phyloP scores from a whole-genome alignment of 2,329 filamentous ascomycete species.

The Fusarium nisikadoi region DNA sequence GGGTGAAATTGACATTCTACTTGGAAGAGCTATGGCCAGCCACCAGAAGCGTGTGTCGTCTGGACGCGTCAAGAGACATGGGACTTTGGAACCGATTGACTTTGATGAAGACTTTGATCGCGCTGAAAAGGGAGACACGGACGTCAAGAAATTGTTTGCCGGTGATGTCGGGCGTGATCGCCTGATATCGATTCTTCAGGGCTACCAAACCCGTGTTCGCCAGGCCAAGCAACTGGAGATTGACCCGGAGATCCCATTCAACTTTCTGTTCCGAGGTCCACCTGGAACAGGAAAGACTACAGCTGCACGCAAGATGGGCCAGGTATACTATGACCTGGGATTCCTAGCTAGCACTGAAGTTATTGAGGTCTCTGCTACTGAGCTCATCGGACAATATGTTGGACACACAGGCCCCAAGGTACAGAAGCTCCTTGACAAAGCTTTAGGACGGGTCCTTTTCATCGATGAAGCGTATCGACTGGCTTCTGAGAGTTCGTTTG shows the following conservation, averaged over 20 bases:
- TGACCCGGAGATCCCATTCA: slow-evolving; percentile 67
- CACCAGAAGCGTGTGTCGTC: slow-evolving; percentile 39
- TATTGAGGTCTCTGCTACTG: slow-evolving; percentile 72
- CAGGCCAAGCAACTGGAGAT: slow-evolving; percentile 41
- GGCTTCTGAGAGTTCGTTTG: slow-evolving; percentile 57
- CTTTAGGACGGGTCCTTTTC: slow-evolving; percentile 74
- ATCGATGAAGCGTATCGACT: slow-evolving; percentile 79
- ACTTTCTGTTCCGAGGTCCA: slow-evolving; percentile 73
- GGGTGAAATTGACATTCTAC: slow-evolving; percentile 72
- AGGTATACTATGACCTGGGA: slow-evolving; percentile 80
- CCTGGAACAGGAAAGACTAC: slow-evolving; percentile 80
- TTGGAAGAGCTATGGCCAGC: slow-evolving; percentile 33
- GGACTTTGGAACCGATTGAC: slow-evolving; percentile 80
- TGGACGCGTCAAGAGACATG: slow-evolving; percentile 49
- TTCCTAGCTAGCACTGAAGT: slow-evolving; percentile 70
- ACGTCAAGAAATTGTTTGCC: slow-evolving; percentile 65
- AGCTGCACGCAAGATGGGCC: slow-evolving; percentile 77
- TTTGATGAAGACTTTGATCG: slow-evolving; percentile 74
- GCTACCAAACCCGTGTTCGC: slow-evolving; percentile 61
- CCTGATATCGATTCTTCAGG: slow-evolving; percentile 63
- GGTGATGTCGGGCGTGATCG: slow-evolving; percentile 68
- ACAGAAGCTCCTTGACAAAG: slow-evolving; percentile 64
- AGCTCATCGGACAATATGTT: slow-evolving; percentile 74
- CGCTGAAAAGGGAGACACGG: slow-evolving; percentile 51
- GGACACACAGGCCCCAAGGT: slow-evolving; percentile 78